Percentiles rank a stretch among this genome's conserved stretches.
phyloP scores from a whole-genome alignment of 257 asterid genomes.

The Apocynum venetum region DNA sequence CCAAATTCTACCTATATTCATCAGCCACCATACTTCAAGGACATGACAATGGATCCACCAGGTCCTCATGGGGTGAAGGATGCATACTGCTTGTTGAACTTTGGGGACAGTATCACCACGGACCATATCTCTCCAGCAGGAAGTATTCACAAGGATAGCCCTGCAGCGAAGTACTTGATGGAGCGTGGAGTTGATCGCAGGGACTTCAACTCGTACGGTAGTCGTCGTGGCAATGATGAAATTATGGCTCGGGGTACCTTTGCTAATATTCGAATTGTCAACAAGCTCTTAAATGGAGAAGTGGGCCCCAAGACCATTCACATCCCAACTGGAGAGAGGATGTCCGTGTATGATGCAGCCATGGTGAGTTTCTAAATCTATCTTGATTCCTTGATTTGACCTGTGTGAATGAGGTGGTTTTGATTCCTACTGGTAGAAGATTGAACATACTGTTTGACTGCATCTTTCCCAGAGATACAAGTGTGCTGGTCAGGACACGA shows the following conservation, averaged over 20 bases:
- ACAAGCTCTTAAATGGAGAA: slow-evolving; percentile 80
- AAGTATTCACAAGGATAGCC: slow-evolving; percentile 88
- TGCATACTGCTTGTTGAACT: slow-evolving; percentile 76
- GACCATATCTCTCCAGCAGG: slow-evolving; percentile 99
- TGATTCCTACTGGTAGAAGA: neutral
- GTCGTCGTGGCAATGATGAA: slow-evolving; percentile 97
- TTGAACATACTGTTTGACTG: neutral
- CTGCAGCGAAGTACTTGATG: slow-evolving; percentile 79
- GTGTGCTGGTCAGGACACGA: slow-evolving; percentile 71
- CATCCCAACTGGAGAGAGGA: slow-evolving; percentile 82
- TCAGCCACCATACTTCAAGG: slow-evolving; percentile 87
- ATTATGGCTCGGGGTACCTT: slow-evolving; percentile 97
- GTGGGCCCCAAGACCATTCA: slow-evolving; percentile 91
- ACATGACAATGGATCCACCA: slow-evolving; percentile 82
- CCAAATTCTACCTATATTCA: slow-evolving; percentile 79
- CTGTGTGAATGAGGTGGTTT: neutral
- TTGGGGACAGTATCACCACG: slow-evolving; percentile 95
- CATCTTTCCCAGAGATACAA: slow-evolving; percentile 60
- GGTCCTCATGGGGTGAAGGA: slow-evolving; percentile 82
- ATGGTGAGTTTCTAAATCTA: slow-evolving; percentile 39
- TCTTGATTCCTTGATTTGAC: neutral
- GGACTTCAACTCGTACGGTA: slow-evolving; percentile 93
- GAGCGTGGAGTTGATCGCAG: slow-evolving; percentile 85
- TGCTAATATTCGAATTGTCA: slow-evolving; percentile 79
- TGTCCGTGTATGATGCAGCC: slow-evolving; percentile 86